phyloP scores from a whole-genome alignment of 306 rosid species.

The Cicer chorassanicum region DNA sequence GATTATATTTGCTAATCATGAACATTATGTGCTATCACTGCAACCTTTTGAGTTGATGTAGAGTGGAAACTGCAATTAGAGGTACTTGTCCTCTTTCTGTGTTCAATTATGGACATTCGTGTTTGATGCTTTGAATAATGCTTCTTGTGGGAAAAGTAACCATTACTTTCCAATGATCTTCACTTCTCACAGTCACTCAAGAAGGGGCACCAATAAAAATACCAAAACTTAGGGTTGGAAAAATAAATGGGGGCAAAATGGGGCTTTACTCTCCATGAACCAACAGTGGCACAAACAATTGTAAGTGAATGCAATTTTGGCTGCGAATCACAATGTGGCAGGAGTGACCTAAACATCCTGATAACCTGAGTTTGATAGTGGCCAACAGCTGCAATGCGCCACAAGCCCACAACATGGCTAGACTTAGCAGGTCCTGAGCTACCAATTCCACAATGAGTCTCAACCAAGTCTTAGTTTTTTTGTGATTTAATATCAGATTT shows the following conservation, averaged over 20 bases:
- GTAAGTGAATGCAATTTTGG: neutral
- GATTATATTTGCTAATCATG: slow-evolving; percentile 21
- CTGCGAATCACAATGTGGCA: neutral
- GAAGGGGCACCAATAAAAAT: neutral
- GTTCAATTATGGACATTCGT: slow-evolving; percentile 25
- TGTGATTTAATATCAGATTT: slow-evolving; percentile 4
- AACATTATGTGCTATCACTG: neutral
- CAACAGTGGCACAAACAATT: neutral
- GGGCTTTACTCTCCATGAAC: neutral
- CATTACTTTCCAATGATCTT: slow-evolving; percentile 3
- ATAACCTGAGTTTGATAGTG: neutral
- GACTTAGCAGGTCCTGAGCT: neutral
- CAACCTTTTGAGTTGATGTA: slow-evolving; percentile 22
- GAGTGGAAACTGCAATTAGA: slow-evolving; percentile 25
- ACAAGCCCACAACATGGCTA: neutral
- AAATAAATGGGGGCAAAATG: neutral
- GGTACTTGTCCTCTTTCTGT: slow-evolving; percentile 1
- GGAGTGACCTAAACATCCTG: neutral
- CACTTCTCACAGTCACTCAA: neutral
- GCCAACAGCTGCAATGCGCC: neutral
- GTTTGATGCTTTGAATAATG: slow-evolving; percentile 30
- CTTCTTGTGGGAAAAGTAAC: slow-evolving; percentile 16
- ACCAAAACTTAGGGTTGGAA: neutral
- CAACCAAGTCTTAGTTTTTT: neutral
- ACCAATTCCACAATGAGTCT: slow-evolving; percentile 3